A percentile compares a stretch with the other conserved stretches of the same genome.
phyloP scores from a whole-genome alignment of 2,329 filamentous ascomycete genomes.

The Zelopaecilomyces penicillatus region DNA sequence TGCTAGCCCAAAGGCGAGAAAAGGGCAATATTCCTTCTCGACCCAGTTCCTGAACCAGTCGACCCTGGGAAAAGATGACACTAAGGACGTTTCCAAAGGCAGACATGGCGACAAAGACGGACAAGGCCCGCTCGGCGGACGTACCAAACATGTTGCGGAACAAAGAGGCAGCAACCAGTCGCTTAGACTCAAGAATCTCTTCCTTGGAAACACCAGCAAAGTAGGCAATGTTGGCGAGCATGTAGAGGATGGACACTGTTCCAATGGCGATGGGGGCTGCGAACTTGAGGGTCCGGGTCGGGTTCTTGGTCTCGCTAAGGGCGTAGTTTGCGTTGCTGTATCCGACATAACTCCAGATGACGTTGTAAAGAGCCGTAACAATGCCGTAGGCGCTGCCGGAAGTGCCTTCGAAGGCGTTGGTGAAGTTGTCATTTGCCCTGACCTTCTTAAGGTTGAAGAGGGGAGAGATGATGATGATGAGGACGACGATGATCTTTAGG shows the following conservation, averaged over 20 bases:
- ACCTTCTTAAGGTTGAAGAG: slow-evolving; percentile 53
- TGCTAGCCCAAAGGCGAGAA: slow-evolving; percentile 54
- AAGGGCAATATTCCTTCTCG: slow-evolving; percentile 59
- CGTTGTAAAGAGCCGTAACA: slow-evolving; percentile 63
- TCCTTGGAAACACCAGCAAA: slow-evolving; percentile 49
- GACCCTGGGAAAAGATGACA: slow-evolving; percentile 61
- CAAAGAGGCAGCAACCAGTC: slow-evolving; percentile 45
- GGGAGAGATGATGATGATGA: slow-evolving; percentile 57
- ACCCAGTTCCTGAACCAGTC: slow-evolving; percentile 57
- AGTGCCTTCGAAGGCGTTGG: slow-evolving; percentile 56
- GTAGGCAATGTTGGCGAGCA: slow-evolving; percentile 60
- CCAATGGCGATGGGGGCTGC: slow-evolving; percentile 54
- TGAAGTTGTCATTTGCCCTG: slow-evolving; percentile 52
- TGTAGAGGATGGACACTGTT: slow-evolving; percentile 53
- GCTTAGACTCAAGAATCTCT: slow-evolving; percentile 42
- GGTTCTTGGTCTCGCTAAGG: slow-evolving; percentile 57
- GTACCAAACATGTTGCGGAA: slow-evolving; percentile 49
- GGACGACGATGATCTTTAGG: slow-evolving; percentile 57
- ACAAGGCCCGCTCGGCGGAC: slow-evolving; percentile 48
- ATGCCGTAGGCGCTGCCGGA: slow-evolving; percentile 58
- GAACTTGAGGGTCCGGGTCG: slow-evolving; percentile 54
- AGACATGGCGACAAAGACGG: slow-evolving; percentile 58
- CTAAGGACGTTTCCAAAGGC: slow-evolving; percentile 60
- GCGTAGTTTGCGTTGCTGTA: slow-evolving; percentile 63
- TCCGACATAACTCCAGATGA: slow-evolving; percentile 62